Conservation (phyloP, 2,329 filamentous ascomycete genomes). For the Thelonectria rubi region DNA sequence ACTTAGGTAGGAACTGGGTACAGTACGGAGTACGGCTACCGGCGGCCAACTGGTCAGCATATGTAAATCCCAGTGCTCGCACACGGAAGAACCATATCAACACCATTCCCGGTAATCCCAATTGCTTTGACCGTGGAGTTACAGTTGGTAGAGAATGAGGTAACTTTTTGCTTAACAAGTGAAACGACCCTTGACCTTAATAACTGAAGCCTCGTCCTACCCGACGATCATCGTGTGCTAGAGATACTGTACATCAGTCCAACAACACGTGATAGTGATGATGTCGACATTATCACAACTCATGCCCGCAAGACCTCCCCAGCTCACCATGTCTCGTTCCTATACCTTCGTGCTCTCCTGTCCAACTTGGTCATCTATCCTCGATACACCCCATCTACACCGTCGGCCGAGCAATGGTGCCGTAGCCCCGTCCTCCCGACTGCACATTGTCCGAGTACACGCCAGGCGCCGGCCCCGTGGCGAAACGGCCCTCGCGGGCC, state of each 20-base stretch:
- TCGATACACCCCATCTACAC: slow-evolving; percentile 14
- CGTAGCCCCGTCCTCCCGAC: slow-evolving; percentile 73
- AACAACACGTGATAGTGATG: slow-evolving; percentile 26
- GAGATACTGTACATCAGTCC: slow-evolving; percentile 22
- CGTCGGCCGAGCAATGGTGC: slow-evolving; percentile 55
- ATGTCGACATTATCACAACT: background rate
- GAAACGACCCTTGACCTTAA: background rate
- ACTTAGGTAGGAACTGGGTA: too few species aligned
- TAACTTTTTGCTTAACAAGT: too few species aligned
- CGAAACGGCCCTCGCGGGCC: slow-evolving; percentile 64
- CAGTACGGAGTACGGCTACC: too few species aligned
- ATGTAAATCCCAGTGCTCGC: too few species aligned
- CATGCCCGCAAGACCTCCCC: background rate
- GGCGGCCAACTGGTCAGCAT: too few species aligned
- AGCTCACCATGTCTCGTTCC: slow-evolving; percentile 1
- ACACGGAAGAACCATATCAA: too few species aligned
- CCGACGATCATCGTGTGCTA: slow-evolving; percentile 17
- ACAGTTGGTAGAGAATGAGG: background rate
- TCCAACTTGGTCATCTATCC: background rate
- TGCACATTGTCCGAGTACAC: slow-evolving; percentile 80
- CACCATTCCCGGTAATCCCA: slow-evolving; percentile 1
- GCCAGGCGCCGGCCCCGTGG: slow-evolving; percentile 67
- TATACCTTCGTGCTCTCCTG: background rate
- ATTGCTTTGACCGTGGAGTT: background rate
- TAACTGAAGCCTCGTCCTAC: background rate